Percentiles rank a stretch among this genome's conserved stretches.
Conservation (phyloP, 495 filamentous ascomycete species). For the Podospora anserina region DNA sequence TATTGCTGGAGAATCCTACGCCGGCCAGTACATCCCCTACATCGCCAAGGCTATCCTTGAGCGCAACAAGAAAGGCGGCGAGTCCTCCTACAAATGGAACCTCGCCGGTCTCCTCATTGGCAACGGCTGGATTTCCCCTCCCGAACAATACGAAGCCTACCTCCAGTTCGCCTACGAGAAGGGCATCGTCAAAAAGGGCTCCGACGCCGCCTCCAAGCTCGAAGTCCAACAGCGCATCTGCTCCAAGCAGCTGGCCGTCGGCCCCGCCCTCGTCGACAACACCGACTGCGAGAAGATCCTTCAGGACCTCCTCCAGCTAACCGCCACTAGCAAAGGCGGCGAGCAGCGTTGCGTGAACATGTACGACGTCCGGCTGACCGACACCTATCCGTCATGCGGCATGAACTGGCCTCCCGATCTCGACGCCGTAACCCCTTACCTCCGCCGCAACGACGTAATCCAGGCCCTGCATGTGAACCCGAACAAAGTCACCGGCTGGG, state of each 20-base stretch:
- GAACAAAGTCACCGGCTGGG: slow-evolving; percentile 81
- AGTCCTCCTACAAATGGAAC: slow-evolving; percentile 60
- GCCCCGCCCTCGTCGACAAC: slow-evolving; percentile 62
- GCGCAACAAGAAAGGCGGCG: slow-evolving; percentile 59
- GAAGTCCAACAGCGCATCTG: slow-evolving; percentile 44
- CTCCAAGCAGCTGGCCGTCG: slow-evolving; percentile 65
- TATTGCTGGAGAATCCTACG: slow-evolving; percentile 91
- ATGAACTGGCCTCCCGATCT: slow-evolving; percentile 97
- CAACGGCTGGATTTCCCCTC: slow-evolving; percentile 93
- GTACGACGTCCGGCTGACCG: slow-evolving; percentile 86
- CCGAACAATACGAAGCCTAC: slow-evolving; percentile 88
- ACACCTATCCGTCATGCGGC: slow-evolving; percentile 72
- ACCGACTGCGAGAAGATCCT: slow-evolving; percentile 70
- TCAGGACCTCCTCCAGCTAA: slow-evolving; percentile 61
- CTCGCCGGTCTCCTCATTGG: slow-evolving; percentile 88
- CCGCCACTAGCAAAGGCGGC: slow-evolving; percentile 47
- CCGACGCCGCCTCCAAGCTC: slow-evolving; percentile 58
- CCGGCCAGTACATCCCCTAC: slow-evolving; percentile 95
- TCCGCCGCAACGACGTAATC: slow-evolving; percentile 75
- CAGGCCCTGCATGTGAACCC: slow-evolving; percentile 77
- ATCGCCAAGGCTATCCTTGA: slow-evolving; percentile 84
- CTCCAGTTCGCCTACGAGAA: slow-evolving; percentile 72
- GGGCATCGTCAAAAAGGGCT: slow-evolving; percentile 65
- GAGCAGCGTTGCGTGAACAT: slow-evolving; percentile 72
- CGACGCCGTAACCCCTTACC: slow-evolving; percentile 69